These are phyloP conservation scores for Ceratocystis smalleyi DNA, from an alignment of 2,329 filamentous ascomycete species.

Conservation along the genomic window DNA sequence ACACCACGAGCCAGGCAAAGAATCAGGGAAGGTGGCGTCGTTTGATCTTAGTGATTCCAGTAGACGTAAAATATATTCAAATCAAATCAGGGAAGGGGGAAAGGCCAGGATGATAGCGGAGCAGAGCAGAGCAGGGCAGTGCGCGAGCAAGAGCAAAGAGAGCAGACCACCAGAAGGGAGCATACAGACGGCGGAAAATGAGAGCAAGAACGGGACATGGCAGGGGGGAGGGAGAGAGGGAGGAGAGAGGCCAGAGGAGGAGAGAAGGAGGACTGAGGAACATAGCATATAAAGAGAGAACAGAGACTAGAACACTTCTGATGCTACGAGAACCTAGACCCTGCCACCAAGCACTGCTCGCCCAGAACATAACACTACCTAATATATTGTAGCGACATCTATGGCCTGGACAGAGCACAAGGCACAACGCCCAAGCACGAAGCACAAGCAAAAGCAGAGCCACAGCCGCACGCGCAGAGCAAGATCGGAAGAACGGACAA, in stretches of 20 bases:
- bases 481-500: too few species aligned
- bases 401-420: not conserved
- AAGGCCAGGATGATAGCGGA: slow-evolving; percentile 2
- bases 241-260: not conserved
- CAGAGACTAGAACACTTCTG: too few species aligned
- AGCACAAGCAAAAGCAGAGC: not conserved
- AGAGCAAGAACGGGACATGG: not conserved
- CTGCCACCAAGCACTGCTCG: too few species aligned
- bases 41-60: too few species aligned
- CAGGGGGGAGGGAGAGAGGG: not conserved
- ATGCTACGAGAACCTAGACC: too few species aligned
- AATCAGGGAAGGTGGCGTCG: not conserved
- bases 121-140: not conserved
- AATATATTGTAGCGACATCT: too few species aligned
- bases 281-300: not conserved
- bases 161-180: not conserved
- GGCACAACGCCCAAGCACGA: not conserved
- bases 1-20: not conserved
- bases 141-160: not conserved
- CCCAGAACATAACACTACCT: too few species aligned
- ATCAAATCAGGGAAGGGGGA: not conserved
- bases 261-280: not conserved
- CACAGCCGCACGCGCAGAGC: too few species aligned
- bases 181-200: not conserved
- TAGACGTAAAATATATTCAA: too few species aligned